Conservation (phyloP, 1,284 basidiomycete genomes). For the Ceratobasidium sp. region DNA sequence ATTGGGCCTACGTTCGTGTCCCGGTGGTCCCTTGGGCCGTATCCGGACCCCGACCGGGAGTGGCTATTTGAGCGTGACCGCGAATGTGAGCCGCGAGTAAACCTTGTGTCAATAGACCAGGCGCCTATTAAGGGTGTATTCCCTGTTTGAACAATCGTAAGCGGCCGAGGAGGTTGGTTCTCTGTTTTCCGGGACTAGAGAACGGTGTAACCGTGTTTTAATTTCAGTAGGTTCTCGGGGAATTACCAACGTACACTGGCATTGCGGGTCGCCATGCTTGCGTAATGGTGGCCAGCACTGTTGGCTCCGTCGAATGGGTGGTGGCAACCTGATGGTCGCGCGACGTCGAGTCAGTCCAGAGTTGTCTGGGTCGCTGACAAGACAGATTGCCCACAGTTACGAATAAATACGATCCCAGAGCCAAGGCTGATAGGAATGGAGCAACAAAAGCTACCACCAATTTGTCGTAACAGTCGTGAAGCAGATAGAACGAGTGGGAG, state of each 20-base stretch:
- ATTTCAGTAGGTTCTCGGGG: not conserved
- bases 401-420: conserved; percentile 23
- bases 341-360: not conserved
- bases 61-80: conserved; percentile 4
- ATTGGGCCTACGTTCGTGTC: conserved; percentile 33
- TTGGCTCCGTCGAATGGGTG: not conserved
- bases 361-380: not conserved
- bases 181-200: conserved; percentile 27
- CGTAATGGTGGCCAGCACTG: conserved; percentile 31
- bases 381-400: not conserved
- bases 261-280: conserved; percentile 26
- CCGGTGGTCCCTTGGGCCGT: conserved; percentile 17
- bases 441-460: not conserved
- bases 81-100: conserved; percentile 28
- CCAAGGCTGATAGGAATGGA: not conserved
- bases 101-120: conserved; percentile 37
- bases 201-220: not conserved
- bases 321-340: conserved; percentile 7
- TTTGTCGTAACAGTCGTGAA: conserved; percentile 8
- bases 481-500: not conserved
- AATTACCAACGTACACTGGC: conserved; percentile 16
- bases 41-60: conserved; percentile 4
- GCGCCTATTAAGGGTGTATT: conserved; percentile 12
- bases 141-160: conserved; percentile 23
- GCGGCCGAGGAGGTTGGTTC: conserved; percentile 20